phyloP scores from a whole-genome alignment of 148 eudicot genomes.

The Camellia japonica region DNA sequence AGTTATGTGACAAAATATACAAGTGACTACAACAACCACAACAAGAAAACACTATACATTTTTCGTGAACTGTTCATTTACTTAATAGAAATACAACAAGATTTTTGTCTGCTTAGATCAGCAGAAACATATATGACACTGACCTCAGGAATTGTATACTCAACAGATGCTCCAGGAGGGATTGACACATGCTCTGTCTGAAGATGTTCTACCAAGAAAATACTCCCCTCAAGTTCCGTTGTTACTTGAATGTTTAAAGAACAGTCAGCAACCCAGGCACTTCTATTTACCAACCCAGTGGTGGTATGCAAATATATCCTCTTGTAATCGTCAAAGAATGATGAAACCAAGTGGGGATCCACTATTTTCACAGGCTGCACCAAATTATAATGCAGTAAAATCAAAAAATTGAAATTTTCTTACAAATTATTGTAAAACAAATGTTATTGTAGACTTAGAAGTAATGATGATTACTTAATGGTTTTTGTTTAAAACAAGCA shows the following conservation, averaged over 20 bases:
- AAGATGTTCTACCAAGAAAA: conserved; percentile 72
- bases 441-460: neutral
- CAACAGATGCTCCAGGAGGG: conserved; percentile 66
- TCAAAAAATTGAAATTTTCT: conserved; percentile 3
- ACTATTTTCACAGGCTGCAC: conserved; percentile 92
- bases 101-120: neutral
- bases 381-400: conserved; percentile 20
- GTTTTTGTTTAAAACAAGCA: neutral
- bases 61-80: neutral
- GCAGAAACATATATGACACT: conserved; percentile 21
- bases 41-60: neutral
- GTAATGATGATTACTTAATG: neutral
- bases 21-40: neutral
- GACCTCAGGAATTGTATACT: conserved; percentile 83
- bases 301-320: conserved; percentile 82
- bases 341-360: conserved; percentile 94
- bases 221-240: conserved; percentile 62
- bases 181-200: conserved; percentile 65
- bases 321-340: conserved; percentile 78
- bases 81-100: neutral
- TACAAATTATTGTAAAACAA: neutral
- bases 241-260: conserved; percentile 77
- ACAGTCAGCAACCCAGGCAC: conserved; percentile 67
- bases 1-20: neutral
- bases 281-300: conserved; percentile 70